These are phyloP conservation scores for Bertia moriformis DNA, from an alignment of 2,329 filamentous ascomycete species.

Conservation along the genomic window DNA sequence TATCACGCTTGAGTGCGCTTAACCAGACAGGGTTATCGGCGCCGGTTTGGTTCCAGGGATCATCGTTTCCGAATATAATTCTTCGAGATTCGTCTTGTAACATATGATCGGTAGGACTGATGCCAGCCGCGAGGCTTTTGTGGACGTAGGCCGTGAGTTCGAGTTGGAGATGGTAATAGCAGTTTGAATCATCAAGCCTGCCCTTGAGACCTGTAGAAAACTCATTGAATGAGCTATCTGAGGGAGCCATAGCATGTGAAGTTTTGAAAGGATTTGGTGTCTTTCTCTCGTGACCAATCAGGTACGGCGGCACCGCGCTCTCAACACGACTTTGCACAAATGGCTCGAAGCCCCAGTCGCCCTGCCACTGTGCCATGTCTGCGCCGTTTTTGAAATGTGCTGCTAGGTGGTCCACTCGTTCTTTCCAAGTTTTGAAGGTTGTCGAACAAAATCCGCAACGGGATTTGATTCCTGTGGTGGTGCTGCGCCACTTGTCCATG, in stretches of 20 bases:
- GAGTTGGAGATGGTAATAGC: constrained; percentile 9
- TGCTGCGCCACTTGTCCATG: not conserved
- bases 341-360: constrained; percentile 22
- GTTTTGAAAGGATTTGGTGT: constrained; percentile 15
- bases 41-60: constrained; percentile 23
- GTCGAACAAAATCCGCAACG: constrained; percentile 22
- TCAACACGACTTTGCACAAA: constrained; percentile 18
- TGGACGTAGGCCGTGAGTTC: constrained; percentile 13
- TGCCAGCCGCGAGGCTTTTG: constrained; percentile 11
- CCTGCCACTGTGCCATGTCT: constrained; percentile 23
- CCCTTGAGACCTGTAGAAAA: constrained; percentile 19
- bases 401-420: constrained; percentile 19
- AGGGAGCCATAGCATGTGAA: constrained; percentile 5
- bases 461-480: constrained; percentile 5
- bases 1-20: not conserved
- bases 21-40: constrained; percentile 18
- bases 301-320: constrained; percentile 22
- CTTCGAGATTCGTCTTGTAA: constrained; percentile 16
- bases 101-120: constrained; percentile 18
- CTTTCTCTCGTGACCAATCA: constrained; percentile 21
- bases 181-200: constrained; percentile 17
- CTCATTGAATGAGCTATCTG: constrained; percentile 6
- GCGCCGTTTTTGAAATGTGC: constrained; percentile 22
- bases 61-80: constrained; percentile 16
- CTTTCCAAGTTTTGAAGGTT: constrained; percentile 15